These are phyloP conservation scores for Scleroderma bovista DNA, from an alignment of 768 basidiomycete genomes.

Conservation along the genomic window DNA sequence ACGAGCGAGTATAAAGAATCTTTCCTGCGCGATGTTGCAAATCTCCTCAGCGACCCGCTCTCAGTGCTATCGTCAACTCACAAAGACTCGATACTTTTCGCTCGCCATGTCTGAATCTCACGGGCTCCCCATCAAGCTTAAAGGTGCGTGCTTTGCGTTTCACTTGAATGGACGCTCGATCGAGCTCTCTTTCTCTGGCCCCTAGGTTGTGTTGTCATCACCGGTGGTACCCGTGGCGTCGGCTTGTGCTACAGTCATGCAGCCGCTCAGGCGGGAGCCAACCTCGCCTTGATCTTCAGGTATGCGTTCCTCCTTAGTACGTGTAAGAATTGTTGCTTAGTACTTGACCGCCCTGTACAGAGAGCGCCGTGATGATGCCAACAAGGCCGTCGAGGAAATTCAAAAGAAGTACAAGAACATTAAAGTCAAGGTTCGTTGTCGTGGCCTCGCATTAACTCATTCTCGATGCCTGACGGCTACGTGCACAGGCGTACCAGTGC, in stretches of 20 bases:
- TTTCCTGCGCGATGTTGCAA: too few species aligned
- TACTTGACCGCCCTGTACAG: background rate
- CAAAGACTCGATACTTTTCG: background rate
- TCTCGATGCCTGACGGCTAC: too few species aligned
- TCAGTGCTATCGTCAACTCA: too few species aligned
- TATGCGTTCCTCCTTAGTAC: slow-evolving; percentile 13
- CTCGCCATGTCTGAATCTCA: background rate
- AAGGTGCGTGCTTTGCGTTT: background rate
- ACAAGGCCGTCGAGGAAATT: slow-evolving; percentile 42
- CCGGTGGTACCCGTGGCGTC: slow-evolving; percentile 60
- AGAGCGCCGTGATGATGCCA: slow-evolving; percentile 32
- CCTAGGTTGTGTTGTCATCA: slow-evolving; percentile 48
- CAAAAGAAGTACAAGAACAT: slow-evolving; percentile 39
- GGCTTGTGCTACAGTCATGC: slow-evolving; percentile 50
- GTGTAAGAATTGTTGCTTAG: background rate
- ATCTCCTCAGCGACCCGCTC: too few species aligned
- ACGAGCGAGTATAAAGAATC: too few species aligned
- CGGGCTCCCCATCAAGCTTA: background rate
- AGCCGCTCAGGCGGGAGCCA: slow-evolving; percentile 48
- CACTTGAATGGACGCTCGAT: too few species aligned
- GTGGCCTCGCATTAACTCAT: background rate
- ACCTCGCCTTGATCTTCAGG: slow-evolving; percentile 62
- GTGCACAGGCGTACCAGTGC: slow-evolving; percentile 51
- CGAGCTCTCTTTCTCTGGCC: slow-evolving; percentile 6
- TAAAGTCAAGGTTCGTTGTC: slow-evolving; percentile 32